phyloP scores from a whole-genome alignment of 257 asterid genomes.

The Solanum paucissectum region DNA sequence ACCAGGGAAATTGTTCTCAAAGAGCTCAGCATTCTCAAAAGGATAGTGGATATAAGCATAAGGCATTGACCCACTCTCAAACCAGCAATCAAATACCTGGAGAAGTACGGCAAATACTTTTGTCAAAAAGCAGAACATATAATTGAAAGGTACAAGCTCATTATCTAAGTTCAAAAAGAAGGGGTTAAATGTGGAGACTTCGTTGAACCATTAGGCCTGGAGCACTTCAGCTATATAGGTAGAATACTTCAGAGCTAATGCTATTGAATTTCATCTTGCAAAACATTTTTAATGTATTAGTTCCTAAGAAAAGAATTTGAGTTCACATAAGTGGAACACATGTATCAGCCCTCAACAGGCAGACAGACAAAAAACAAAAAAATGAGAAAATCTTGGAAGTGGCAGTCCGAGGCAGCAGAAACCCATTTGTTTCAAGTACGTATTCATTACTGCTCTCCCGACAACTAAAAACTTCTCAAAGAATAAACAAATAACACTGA shows the following conservation, averaged over 20 bases:
- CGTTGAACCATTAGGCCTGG: background rate
- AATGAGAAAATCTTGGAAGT: background rate
- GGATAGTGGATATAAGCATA: constrained; percentile 97
- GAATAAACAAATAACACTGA: background rate
- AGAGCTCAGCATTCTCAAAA: constrained; percentile 78
- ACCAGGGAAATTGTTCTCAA: constrained; percentile 93
- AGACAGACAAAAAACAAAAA: background rate
- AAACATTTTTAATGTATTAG: background rate
- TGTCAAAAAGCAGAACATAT: background rate
- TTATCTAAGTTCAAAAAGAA: background rate
- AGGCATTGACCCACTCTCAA: constrained; percentile 99
- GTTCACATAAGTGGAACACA: background rate
- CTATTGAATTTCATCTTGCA: background rate
- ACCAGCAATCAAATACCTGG: constrained; percentile 93
- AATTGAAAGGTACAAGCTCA: background rate
- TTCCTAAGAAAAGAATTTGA: background rate
- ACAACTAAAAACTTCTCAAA: background rate
- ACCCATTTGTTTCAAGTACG: background rate
- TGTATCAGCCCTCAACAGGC: background rate
- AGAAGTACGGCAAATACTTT: background rate
- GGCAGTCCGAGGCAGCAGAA: background rate
- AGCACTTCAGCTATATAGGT: background rate
- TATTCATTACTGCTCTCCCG: background rate
- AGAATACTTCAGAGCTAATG: background rate
- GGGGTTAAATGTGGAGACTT: background rate